Percentiles rank a stretch among this genome's conserved stretches.
Conservation (phyloP, 148 eudicot species). For the Talinum fruticosum region DNA sequence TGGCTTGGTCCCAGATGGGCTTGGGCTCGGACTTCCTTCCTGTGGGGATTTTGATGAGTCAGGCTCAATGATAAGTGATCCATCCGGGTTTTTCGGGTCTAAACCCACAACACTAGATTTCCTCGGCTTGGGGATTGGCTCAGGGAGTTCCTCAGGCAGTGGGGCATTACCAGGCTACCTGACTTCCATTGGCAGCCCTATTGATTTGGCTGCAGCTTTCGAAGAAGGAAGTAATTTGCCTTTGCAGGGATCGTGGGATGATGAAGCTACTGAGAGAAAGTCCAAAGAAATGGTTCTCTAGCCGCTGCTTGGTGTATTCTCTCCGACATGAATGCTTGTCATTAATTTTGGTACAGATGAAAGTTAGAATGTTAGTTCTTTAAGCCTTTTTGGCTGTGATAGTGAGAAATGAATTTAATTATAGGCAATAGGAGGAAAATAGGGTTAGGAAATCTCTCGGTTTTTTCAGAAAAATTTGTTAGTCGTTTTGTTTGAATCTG, state of each 20-base stretch:
- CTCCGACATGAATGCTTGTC: not conserved
- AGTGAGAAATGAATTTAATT: not conserved
- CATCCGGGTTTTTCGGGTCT: conserved; percentile 33
- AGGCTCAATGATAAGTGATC: conserved; percentile 34
- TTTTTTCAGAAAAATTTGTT: no score
- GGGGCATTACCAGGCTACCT: conserved; percentile 44
- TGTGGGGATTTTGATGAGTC: conserved; percentile 16
- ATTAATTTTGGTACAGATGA: conserved; percentile 1
- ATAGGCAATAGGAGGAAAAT: not conserved
- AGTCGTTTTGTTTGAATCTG: not conserved
- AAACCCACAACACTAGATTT: conserved; percentile 66
- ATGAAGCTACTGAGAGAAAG: conserved; percentile 15
- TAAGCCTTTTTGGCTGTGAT: not conserved
- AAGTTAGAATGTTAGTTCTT: conserved; percentile 1
- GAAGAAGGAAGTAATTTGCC: conserved; percentile 20
- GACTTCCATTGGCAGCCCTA: conserved; percentile 34
- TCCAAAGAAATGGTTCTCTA: conserved; percentile 16
- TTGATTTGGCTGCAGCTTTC: conserved; percentile 27
- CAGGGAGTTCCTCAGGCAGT: conserved; percentile 26
- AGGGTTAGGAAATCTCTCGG: not conserved
- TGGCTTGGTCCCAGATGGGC: conserved; percentile 27
- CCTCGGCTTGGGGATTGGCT: conserved; percentile 57
- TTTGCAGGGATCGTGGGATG: conserved; percentile 8
- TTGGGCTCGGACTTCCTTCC: conserved; percentile 39
- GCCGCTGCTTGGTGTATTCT: not conserved